phyloP scores from a whole-genome alignment of 129 eudicot species.

The Saposhnikovia divaricata region DNA sequence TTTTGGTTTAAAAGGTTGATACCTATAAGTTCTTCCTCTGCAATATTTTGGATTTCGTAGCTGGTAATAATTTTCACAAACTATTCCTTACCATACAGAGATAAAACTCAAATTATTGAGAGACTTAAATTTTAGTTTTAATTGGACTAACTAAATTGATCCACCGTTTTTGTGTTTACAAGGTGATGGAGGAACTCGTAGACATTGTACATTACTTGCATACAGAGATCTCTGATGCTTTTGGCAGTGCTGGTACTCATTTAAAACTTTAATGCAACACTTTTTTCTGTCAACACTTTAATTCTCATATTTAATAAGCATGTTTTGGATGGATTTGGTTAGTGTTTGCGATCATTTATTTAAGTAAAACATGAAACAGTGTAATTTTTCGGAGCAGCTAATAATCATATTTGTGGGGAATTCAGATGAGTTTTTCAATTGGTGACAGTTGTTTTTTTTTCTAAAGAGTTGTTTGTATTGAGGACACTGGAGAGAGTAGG shows the following conservation, averaged over 20 bases:
- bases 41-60: background rate
- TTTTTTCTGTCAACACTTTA: background rate
- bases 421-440: too few relatives aligned
- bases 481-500: too few relatives aligned
- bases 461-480: too few relatives aligned
- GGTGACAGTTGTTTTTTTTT: too few relatives aligned
- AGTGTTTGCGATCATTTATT: too few relatives aligned
- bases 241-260: slow-evolving; percentile 67
- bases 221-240: slow-evolving; percentile 84
- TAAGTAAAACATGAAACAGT: too few relatives aligned
- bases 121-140: background rate
- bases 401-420: too few relatives aligned
- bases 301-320: too few relatives aligned
- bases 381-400: too few relatives aligned
- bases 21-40: background rate
- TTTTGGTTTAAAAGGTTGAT: background rate
- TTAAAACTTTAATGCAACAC: background rate
- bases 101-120: background rate
- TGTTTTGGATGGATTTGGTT: too few relatives aligned
- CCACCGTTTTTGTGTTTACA: slow-evolving; percentile 5
- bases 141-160: slow-evolving; percentile 6
- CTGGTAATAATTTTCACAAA: background rate
- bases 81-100: background rate
- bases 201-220: slow-evolving; percentile 87
- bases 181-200: slow-evolving; percentile 99